Evolutionary conservation across 192 early-diverging fungal species (phyloP).

Genomic region (Coemansia umbellata): DNA sequence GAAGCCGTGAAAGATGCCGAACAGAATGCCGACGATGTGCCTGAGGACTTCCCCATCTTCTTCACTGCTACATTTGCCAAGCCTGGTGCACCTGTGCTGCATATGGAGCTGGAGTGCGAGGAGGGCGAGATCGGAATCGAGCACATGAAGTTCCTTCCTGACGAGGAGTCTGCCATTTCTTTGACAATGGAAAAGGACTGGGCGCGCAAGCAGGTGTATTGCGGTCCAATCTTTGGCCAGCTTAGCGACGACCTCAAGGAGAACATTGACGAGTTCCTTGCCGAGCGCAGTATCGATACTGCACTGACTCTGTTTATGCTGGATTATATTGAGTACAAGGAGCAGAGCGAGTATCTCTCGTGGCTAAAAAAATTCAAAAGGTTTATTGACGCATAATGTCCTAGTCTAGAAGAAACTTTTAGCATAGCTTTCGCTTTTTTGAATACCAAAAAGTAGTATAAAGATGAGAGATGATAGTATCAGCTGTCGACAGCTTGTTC

Average conservation of each 20-base stretch:
- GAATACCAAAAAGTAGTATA: no score
- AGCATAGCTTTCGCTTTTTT: no score
- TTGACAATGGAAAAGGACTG: conserved; percentile 81
- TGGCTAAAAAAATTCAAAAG: conserved; percentile 81
- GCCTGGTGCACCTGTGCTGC: conserved; percentile 68
- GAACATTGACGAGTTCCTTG: conserved; percentile 69
- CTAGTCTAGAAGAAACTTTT: no score
- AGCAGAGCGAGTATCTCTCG: conserved; percentile 86
- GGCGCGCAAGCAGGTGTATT: conserved; percentile 79
- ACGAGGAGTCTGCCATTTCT: conserved; percentile 59
- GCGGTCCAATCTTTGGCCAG: conserved; percentile 87
- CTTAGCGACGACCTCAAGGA: conserved; percentile 80
- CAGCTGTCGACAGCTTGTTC: no score
- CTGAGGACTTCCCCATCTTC: conserved; percentile 69
- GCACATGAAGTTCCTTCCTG: conserved; percentile 66
- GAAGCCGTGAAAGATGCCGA: conserved; percentile 56
- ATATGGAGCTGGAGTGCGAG: conserved; percentile 74
- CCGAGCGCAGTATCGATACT: conserved; percentile 86
- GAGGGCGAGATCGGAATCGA: conserved; percentile 87
- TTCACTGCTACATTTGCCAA: conserved; percentile 83
- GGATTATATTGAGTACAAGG: conserved; percentile 89
- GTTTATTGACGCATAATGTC: conserved; percentile 72
- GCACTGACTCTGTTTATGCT: conserved; percentile 80
- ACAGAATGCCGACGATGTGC: conserved; percentile 60
- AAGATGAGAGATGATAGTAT: no score